phyloP scores from a whole-genome alignment of 352 stramenopile species.

The Peronosclerospora sorghi region DNA sequence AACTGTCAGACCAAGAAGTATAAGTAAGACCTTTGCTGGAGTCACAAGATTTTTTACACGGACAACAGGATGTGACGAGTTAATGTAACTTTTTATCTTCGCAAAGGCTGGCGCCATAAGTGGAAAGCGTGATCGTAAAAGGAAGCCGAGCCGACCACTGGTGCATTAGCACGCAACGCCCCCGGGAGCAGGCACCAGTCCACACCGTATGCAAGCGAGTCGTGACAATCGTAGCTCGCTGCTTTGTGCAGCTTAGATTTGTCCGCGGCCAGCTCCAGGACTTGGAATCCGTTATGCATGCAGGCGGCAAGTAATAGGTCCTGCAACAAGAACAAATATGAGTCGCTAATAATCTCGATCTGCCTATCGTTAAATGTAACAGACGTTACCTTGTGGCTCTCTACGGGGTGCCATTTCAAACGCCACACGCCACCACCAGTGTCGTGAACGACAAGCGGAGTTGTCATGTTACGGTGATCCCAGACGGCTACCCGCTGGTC shows the following conservation, averaged over 20 bases:
- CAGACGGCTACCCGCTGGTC: slow-evolving; percentile 72
- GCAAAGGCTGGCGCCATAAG: slow-evolving; percentile 32
- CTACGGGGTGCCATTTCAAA: slow-evolving; percentile 68
- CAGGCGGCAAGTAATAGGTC: slow-evolving; percentile 64
- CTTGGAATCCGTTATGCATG: slow-evolving; percentile 84
- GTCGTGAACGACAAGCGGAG: slow-evolving; percentile 27
- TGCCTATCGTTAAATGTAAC: background rate
- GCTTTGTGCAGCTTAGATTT: slow-evolving; percentile 11
- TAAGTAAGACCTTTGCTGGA: too few relatives aligned
- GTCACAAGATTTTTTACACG: too few relatives aligned
- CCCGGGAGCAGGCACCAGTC: slow-evolving; percentile 60
- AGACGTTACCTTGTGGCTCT: slow-evolving; percentile 29
- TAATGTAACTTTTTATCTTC: too few relatives aligned
- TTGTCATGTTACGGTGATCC: slow-evolving; percentile 57
- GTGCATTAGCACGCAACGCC: slow-evolving; percentile 24
- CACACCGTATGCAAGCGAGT: slow-evolving; percentile 76
- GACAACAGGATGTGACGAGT: too few relatives aligned
- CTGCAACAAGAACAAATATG: slow-evolving; percentile 16
- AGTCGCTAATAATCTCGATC: background rate
- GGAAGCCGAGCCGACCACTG: slow-evolving; percentile 58
- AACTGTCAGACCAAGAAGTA: too few relatives aligned
- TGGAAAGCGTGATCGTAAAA: slow-evolving; percentile 80
- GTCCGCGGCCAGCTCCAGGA: slow-evolving; percentile 22
- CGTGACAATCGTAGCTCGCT: slow-evolving; percentile 42
- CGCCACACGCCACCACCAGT: slow-evolving; percentile 74